Evolutionary conservation across 2,329 filamentous ascomycete genomes (phyloP).

Genomic region (Pseudogymnoascus sp.): DNA sequence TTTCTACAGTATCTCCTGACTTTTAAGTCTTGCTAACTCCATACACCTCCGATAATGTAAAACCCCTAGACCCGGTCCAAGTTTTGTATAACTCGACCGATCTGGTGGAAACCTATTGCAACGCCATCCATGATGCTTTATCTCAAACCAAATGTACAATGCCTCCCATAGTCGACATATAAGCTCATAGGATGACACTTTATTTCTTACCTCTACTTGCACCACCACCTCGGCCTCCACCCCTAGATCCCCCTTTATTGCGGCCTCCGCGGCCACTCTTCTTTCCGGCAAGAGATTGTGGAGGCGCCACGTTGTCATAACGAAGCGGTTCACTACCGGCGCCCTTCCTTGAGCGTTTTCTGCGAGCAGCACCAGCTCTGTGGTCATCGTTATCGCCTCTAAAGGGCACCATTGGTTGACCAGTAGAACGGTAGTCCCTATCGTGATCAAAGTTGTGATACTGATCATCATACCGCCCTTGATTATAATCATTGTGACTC

Average conservation of each 20-base stretch:
- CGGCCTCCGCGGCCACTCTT: slow-evolving; percentile 7
- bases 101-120: background rate
- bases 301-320: background rate
- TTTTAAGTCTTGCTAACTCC: background rate
- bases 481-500: background rate
- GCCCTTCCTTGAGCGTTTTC: background rate
- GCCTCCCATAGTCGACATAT: background rate
- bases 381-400: background rate
- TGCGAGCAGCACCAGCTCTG: background rate
- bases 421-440: background rate
- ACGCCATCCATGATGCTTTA: background rate
- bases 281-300: background rate
- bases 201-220: background rate
- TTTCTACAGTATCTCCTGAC: background rate
- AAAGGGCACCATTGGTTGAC: background rate
- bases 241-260: background rate
- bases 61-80: background rate
- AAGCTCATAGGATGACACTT: background rate
- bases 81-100: background rate
- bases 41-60: background rate
- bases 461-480: slow-evolving; percentile 4
- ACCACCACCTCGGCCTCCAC: slow-evolving; percentile 7
- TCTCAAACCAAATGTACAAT: background rate
- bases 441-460: slow-evolving; percentile 7
- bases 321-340: background rate